Base-by-base conservation (phyloP, 2,329 filamentous ascomycete genomes). In the Ascochyta koolunga region DNA sequence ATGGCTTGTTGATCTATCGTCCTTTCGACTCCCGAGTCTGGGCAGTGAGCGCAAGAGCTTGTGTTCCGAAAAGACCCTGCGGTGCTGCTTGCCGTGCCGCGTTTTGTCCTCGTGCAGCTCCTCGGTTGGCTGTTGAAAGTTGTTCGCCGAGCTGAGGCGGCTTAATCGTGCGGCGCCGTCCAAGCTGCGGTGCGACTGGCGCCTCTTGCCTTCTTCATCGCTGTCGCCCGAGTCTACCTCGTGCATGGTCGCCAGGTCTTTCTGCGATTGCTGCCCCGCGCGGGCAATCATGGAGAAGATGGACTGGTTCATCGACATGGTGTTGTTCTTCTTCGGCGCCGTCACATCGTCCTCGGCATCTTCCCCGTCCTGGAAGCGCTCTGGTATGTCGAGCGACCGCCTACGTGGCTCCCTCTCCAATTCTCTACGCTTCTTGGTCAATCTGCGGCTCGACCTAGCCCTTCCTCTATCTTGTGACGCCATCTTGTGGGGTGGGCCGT, bases 231-330 rank as follows among this genome's bases (percentile, higher is more conserved):
- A 74, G 50, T 78, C 92, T 15, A 70, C 67, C 61, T 89, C 89
- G 68, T 92, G 89, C 73, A 95, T 93, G 54, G 89, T 84, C 73
- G 90, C 88, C 69, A 96, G 92, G 75, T 96, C 89, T 45, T 89
- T 87, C 54, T 86, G 86, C 25, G 91, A 93, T 55, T 86, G 86
- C 32, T 91, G 92, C 6, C 92, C 91, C 32, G 91, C 91, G 15
- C 91, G 91, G 6, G 93, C 90, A 62, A 98, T 93, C 77, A 98
- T 85, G 48, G 91, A 92, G 73, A 97, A 96, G 50, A 98, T 88
- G 61, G 91, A 96, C 80, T 96, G 93, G 75, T 96, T 95, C 87
- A 96, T 91, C 68, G 92, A 91, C 56, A 81, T 77, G 41, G 79
- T 70, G 37, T 78, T 76, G 46, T 76, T 74, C 50, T 60, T 66